Conservation (phyloP, 73 alveolate genomes). For the Strombidium stylifer region DNA sequence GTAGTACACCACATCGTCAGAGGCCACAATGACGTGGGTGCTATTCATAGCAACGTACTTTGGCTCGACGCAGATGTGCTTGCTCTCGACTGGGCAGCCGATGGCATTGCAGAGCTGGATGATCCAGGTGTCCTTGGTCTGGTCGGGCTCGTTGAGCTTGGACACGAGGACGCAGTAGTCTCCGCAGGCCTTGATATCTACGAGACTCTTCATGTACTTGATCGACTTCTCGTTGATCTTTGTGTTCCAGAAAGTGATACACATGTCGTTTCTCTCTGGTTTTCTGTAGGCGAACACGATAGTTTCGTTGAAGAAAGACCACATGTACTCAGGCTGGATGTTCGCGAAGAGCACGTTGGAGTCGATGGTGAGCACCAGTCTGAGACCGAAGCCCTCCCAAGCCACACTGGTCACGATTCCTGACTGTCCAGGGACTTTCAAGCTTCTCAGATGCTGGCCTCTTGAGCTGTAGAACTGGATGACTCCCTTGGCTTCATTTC, state of each 20-base stretch:
- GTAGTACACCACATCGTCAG: conserved; percentile 80
- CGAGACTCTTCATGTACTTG: conserved; percentile 77
- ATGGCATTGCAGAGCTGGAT: conserved; percentile 94
- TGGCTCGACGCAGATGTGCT: conserved; percentile 96
- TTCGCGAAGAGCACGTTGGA: conserved; percentile 94
- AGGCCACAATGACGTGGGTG: conserved; percentile 92
- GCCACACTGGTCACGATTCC: conserved; percentile 82
- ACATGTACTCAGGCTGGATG: conserved; percentile 92
- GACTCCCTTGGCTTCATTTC: conserved; percentile 70
- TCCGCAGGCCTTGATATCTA: conserved; percentile 64
- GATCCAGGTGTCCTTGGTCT: conserved; percentile 56
- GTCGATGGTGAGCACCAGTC: conserved; percentile 97
- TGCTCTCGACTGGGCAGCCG: conserved; percentile 96
- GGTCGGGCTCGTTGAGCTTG: conserved; percentile 72
- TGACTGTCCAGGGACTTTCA: conserved; percentile 70
- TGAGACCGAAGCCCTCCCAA: conserved; percentile 98
- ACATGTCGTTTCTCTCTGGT: conserved; percentile 94
- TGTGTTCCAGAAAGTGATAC: conserved; percentile 98
- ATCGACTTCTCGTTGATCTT: conserved; percentile 75
- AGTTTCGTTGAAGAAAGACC: conserved; percentile 97
- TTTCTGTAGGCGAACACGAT: conserved; percentile 95
- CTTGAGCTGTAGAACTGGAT: conserved; percentile 86
- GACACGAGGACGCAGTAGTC: conserved; percentile 85
- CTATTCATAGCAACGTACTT: conserved; percentile 94
- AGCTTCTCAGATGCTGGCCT: conserved; percentile 92